phyloP scores from a whole-genome alignment of 352 stramenopile genomes.

The Phytophthora sojae region DNA sequence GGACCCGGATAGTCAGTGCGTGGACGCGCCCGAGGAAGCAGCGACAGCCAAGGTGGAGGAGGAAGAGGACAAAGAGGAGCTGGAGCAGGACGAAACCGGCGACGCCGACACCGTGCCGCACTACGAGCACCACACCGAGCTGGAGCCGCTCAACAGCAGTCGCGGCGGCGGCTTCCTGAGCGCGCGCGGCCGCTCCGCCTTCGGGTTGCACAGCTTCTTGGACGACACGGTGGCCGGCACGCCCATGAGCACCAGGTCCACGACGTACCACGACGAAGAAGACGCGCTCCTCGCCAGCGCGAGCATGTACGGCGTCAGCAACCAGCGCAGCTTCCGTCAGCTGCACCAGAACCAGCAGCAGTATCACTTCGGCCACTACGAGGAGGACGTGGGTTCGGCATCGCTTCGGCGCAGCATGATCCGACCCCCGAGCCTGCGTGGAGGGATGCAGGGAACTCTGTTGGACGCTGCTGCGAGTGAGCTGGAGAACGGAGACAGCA shows the following conservation, averaged over 20 bases:
- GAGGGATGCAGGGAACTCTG: slow-evolving; percentile 19
- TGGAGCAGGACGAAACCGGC: neutral
- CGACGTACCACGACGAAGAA: slow-evolving; percentile 74
- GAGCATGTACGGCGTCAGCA: slow-evolving; percentile 73
- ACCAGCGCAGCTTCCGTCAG: slow-evolving; percentile 72
- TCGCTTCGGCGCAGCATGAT: slow-evolving; percentile 47
- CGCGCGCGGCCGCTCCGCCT: slow-evolving; percentile 26
- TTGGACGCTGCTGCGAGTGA: slow-evolving; percentile 31
- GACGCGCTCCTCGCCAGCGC: slow-evolving; percentile 78
- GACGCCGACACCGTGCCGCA: neutral
- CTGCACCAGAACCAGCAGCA: slow-evolving; percentile 79
- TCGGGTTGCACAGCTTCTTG: slow-evolving; percentile 45
- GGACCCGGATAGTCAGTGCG: slow-evolving; percentile 49
- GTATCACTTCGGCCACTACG: slow-evolving; percentile 64
- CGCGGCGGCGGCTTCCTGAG: slow-evolving; percentile 37
- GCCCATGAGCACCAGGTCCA: slow-evolving; percentile 61
- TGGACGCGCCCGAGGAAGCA: slow-evolving; percentile 44
- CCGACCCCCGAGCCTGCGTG: slow-evolving; percentile 37
- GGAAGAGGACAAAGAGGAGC: slow-evolving; percentile 1
- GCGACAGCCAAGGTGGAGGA: neutral
- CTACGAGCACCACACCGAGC: slow-evolving; percentile 12
- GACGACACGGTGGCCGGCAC: slow-evolving; percentile 54
- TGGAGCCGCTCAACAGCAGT: slow-evolving; percentile 40
- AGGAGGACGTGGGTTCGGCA: slow-evolving; percentile 51
- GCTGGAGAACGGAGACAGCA: slow-evolving; percentile 29